Evolutionary conservation across 768 basidiomycete genomes (phyloP).

Genomic region (Ephemerocybe angulata): DNA sequence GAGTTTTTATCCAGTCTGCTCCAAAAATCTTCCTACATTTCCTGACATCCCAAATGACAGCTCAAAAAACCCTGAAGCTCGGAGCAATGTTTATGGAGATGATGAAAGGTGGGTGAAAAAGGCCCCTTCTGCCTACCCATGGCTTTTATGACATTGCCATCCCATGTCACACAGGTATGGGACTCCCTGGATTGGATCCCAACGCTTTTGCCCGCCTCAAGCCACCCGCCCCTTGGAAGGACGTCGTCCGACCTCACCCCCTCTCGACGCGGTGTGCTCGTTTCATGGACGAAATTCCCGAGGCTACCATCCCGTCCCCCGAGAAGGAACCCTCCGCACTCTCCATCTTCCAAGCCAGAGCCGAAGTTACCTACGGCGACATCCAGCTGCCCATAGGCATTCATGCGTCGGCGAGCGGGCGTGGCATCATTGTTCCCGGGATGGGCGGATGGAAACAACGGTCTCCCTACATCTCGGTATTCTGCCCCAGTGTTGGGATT

Average conservation of each 20-base stretch:
- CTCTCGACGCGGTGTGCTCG: conserved; percentile 31
- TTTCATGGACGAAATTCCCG: conserved; percentile 24
- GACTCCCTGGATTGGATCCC: too few relatives aligned
- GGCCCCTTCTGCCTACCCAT: not conserved
- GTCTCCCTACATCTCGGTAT: conserved; percentile 25
- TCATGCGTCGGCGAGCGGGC: conserved; percentile 18
- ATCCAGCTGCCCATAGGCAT: conserved; percentile 17
- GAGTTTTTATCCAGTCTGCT: not conserved
- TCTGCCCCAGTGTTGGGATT: conserved; percentile 12
- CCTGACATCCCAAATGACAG: not conserved
- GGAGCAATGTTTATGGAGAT: not conserved
- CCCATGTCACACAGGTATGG: not conserved
- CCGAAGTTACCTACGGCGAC: conserved; percentile 24
- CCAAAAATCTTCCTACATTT: not conserved
- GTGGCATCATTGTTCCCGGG: conserved; percentile 21
- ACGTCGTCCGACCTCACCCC: conserved; percentile 22
- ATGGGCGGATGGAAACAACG: conserved; percentile 33
- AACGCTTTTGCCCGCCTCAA: not conserved
- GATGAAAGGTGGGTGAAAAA: not conserved
- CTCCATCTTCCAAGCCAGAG: conserved; percentile 32
- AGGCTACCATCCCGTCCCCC: conserved; percentile 11
- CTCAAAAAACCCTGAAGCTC: not conserved
- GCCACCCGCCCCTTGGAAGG: conserved; percentile 19
- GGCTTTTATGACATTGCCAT: not conserved
- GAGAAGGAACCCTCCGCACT: conserved; percentile 21